These are phyloP conservation scores for Clarireedia paspali DNA, from an alignment of 2,329 filamentous ascomycete species.

Conservation along the genomic window DNA sequence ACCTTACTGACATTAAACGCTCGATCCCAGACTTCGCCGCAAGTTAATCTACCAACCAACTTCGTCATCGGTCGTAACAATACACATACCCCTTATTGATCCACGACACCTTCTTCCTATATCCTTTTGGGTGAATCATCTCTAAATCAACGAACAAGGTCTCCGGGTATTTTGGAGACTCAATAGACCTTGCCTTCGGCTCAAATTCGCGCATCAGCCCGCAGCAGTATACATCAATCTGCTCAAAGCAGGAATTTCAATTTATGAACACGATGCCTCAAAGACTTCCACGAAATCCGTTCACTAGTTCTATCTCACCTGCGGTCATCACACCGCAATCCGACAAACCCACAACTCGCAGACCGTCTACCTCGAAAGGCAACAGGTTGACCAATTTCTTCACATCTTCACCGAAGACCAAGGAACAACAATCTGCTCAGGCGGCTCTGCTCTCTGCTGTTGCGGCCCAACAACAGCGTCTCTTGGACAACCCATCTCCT, in stretches of 20 bases:
- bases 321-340: slow-evolving; percentile 23
- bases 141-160: background rate
- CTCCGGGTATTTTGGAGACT: background rate
- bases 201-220: background rate
- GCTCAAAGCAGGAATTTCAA: slow-evolving; percentile 10
- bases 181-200: background rate
- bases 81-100: slow-evolving; percentile 9
- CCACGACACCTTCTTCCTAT: slow-evolving; percentile 10
- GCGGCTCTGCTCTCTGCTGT: slow-evolving; percentile 57
- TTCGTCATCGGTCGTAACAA: slow-evolving; percentile 1
- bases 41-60: slow-evolving; percentile 5
- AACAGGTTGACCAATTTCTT: slow-evolving; percentile 79
- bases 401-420: slow-evolving; percentile 69
- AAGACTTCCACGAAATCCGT: slow-evolving; percentile 30
- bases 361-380: slow-evolving; percentile 57
- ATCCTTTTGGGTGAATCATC: slow-evolving; percentile 1
- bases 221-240: slow-evolving; percentile 7
- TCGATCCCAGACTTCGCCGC: slow-evolving; percentile 13
- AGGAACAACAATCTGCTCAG: slow-evolving; percentile 56
- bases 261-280: slow-evolving; percentile 30
- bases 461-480: slow-evolving; percentile 53
- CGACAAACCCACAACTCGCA: slow-evolving; percentile 33
- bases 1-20: slow-evolving; percentile 5
- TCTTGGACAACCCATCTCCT: slow-evolving; percentile 43
- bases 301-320: slow-evolving; percentile 26